Percentiles rank a stretch among this genome's conserved stretches.
Evolutionary conservation across 2,329 filamentous ascomycete genomes (phyloP).

Genomic region (Fusarium azukiicola): DNA sequence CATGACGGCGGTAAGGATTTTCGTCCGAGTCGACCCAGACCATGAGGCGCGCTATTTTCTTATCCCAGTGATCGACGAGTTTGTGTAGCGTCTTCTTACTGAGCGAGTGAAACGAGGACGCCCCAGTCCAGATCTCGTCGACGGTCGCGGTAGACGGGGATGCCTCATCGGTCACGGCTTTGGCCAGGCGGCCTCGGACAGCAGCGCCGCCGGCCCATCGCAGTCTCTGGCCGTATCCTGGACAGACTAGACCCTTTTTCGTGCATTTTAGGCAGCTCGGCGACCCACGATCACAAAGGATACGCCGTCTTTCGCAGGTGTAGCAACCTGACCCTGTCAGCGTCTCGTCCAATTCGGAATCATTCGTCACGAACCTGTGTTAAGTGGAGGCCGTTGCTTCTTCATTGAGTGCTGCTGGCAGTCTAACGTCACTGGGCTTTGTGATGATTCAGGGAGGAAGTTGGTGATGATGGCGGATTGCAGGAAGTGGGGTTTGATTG

Average conservation of each 20-base stretch:
- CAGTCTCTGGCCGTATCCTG: slow-evolving; percentile 52
- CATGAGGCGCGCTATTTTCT: slow-evolving; percentile 56
- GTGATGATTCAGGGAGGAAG: not conserved
- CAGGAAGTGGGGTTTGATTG: not conserved
- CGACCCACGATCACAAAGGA: slow-evolving; percentile 53
- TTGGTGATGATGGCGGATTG: not conserved
- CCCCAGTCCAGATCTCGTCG: slow-evolving; percentile 37
- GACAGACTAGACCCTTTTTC: slow-evolving; percentile 55
- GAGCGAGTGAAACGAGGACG: slow-evolving; percentile 44
- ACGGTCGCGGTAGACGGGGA: not conserved
- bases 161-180: slow-evolving; percentile 2
- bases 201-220: slow-evolving; percentile 57
- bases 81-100: slow-evolving; percentile 27
- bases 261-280: slow-evolving; percentile 55
- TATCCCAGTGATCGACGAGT: slow-evolving; percentile 56
- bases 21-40: slow-evolving; percentile 57
- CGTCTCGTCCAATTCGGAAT: not conserved
- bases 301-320: slow-evolving; percentile 55
- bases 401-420: not conserved
- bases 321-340: slow-evolving; percentile 40
- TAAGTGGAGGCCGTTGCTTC: not conserved
- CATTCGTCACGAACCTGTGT: not conserved
- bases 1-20: slow-evolving; percentile 54
- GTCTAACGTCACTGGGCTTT: not conserved
- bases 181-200: slow-evolving; percentile 47